A percentile compares a stretch with the other conserved stretches of the same genome.
Conservation (phyloP, 495 filamentous ascomycete genomes). For the Tuber umbilicatum region DNA sequence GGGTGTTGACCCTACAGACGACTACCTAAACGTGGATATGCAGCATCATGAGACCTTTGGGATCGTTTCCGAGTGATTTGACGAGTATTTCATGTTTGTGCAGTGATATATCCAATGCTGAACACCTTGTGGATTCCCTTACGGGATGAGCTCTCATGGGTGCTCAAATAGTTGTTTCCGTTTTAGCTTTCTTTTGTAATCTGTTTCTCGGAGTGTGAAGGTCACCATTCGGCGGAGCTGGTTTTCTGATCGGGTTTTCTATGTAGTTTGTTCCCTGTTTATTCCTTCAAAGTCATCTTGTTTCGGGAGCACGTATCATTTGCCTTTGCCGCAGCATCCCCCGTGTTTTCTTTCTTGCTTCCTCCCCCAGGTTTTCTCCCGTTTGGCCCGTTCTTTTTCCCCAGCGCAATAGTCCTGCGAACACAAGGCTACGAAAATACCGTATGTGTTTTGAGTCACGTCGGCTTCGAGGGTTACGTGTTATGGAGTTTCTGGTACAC, state of each 20-base stretch:
- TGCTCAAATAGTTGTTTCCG: neutral
- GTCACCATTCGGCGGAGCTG: neutral
- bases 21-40: neutral
- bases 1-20: neutral
- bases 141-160: neutral
- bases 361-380: neutral
- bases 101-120: neutral
- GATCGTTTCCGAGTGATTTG: neutral
- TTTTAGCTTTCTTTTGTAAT: neutral
- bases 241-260: constrained; percentile 3
- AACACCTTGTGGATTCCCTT: neutral
- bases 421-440: neutral
- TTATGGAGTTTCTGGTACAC: neutral
- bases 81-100: neutral
- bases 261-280: neutral
- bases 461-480: neutral
- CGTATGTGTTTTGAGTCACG: constrained; percentile 1
- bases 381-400: neutral
- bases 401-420: neutral
- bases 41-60: neutral
- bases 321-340: neutral
- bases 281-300: neutral
- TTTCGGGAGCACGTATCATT: neutral
- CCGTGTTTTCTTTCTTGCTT: neutral
- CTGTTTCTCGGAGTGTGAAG: neutral